phyloP scores from a whole-genome alignment of 1,284 basidiomycete genomes.

The Puccinia polysora region DNA sequence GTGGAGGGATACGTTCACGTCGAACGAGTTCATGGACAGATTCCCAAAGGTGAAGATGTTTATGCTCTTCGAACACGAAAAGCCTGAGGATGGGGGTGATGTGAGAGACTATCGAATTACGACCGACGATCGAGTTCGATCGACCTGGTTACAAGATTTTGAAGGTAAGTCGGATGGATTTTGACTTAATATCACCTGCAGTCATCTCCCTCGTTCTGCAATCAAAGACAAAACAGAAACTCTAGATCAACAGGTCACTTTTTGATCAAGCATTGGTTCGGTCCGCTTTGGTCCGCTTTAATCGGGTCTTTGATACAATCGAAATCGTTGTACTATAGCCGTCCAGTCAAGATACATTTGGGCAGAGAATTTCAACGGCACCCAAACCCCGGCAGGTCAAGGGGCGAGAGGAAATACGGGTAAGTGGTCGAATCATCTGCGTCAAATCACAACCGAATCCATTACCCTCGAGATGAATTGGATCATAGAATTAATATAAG shows the following conservation, averaged over 20 bases:
- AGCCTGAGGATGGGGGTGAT: constrained; percentile 42
- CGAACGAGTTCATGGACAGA: constrained; percentile 21
- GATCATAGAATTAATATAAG: too few relatives aligned
- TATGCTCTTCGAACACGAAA: constrained; percentile 44
- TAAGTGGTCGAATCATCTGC: too few relatives aligned
- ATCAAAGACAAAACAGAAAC: too few relatives aligned
- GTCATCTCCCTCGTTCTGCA: too few relatives aligned
- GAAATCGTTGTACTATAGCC: neutral
- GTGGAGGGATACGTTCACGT: constrained; percentile 44
- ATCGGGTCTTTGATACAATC: neutral
- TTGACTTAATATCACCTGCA: neutral
- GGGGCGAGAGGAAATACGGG: neutral
- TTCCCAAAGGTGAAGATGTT: constrained; percentile 44
- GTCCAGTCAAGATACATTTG: constrained; percentile 21
- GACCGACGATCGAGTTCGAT: neutral
- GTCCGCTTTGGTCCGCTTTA: too few relatives aligned
- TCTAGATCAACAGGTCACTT: too few relatives aligned
- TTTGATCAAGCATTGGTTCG: too few relatives aligned
- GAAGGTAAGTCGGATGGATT: constrained; percentile 1
- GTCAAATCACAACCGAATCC: too few relatives aligned
- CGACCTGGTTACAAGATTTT: neutral
- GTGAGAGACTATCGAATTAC: constrained; percentile 25
- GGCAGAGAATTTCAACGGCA: neutral
- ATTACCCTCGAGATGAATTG: too few relatives aligned
- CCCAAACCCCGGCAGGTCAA: neutral